phyloP scores from a whole-genome alignment of 495 filamentous ascomycete species.

The Aspergillus steynii region DNA sequence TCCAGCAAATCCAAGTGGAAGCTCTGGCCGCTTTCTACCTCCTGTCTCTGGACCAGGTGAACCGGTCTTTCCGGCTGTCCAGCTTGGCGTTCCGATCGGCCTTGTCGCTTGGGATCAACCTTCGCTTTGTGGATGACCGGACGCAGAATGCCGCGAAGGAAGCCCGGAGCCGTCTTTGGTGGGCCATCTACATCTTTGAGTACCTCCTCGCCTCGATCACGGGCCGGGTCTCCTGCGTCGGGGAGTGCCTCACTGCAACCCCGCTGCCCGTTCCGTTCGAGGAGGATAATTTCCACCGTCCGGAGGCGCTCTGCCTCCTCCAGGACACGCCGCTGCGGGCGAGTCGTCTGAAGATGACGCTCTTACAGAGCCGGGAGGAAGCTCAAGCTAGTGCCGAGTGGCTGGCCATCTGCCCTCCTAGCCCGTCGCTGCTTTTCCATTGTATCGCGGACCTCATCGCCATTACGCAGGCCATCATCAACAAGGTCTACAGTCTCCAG shows the following conservation, averaged over 20 bases:
- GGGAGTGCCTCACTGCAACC: constrained; percentile 52
- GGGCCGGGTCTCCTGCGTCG: constrained; percentile 58
- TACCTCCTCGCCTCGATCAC: constrained; percentile 58
- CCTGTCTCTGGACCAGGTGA: constrained; percentile 58
- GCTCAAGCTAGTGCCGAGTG: constrained; percentile 17
- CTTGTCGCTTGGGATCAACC: constrained; percentile 59
- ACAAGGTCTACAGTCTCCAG: constrained; percentile 56
- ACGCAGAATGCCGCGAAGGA: constrained; percentile 55
- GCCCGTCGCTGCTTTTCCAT: constrained; percentile 47
- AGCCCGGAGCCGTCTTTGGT: constrained; percentile 62
- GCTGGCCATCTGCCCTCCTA: constrained; percentile 30
- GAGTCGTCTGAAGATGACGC: constrained; percentile 30
- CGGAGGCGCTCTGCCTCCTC: constrained; percentile 23
- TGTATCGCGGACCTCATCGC: constrained; percentile 45
- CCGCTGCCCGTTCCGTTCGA: constrained; percentile 55
- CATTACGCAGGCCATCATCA: constrained; percentile 53
- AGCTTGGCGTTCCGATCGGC: constrained; percentile 61
- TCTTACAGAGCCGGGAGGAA: constrained; percentile 30
- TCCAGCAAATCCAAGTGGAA: constrained; percentile 61
- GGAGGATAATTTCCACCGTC: constrained; percentile 44
- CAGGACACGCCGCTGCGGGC: constrained; percentile 22
- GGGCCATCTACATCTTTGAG: constrained; percentile 61
- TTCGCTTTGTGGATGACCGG: constrained; percentile 53
- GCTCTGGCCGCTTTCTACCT: constrained; percentile 59
- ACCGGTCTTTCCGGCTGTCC: constrained; percentile 62